Evolutionary conservation across 768 basidiomycete genomes (phyloP).

Genomic region (Tephrocybe sp.): DNA sequence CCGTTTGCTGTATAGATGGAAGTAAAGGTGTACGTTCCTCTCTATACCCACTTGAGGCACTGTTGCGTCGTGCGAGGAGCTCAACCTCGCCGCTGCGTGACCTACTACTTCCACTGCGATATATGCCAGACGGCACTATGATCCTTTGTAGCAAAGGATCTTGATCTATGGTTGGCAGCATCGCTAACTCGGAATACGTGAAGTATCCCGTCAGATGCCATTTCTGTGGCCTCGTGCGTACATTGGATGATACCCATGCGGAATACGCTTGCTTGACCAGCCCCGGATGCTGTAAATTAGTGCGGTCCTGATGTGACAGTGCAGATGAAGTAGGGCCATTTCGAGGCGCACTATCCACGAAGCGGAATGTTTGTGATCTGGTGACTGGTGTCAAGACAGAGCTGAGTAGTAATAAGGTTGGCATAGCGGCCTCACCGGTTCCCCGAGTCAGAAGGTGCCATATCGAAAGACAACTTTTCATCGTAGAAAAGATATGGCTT

Average conservation of each 20-base stretch:
- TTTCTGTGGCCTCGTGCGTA: slow-evolving; percentile 51
- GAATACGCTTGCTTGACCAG: slow-evolving; percentile 76
- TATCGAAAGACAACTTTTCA: too few relatives aligned
- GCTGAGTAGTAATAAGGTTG: background rate
- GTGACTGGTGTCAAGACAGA: slow-evolving; percentile 4
- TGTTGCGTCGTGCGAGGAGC: slow-evolving; percentile 3
- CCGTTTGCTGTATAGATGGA: slow-evolving; percentile 33
- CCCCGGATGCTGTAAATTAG: slow-evolving; percentile 51
- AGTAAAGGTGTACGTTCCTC: slow-evolving; percentile 36
- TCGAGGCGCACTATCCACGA: slow-evolving; percentile 56
- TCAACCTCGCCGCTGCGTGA: slow-evolving; percentile 36
- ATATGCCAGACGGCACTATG: slow-evolving; percentile 46
- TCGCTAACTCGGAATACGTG: slow-evolving; percentile 46
- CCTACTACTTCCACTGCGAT: slow-evolving; percentile 44
- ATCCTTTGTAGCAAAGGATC: slow-evolving; percentile 44
- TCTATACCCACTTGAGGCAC: slow-evolving; percentile 1
- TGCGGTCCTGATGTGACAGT: slow-evolving; percentile 57
- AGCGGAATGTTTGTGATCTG: slow-evolving; percentile 48
- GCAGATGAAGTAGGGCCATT: slow-evolving; percentile 51
- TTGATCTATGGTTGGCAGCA: slow-evolving; percentile 46
- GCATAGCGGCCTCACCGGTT: slow-evolving; percentile 29
- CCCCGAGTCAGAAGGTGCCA: too few relatives aligned
- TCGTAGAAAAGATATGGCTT: too few relatives aligned
- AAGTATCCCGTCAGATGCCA: slow-evolving; percentile 68
- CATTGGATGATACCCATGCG: slow-evolving; percentile 52